A percentile compares a stretch with the other conserved stretches of the same genome.
phyloP scores from a whole-genome alignment of 208 protist genomes.

The Phytomonas sp. region DNA sequence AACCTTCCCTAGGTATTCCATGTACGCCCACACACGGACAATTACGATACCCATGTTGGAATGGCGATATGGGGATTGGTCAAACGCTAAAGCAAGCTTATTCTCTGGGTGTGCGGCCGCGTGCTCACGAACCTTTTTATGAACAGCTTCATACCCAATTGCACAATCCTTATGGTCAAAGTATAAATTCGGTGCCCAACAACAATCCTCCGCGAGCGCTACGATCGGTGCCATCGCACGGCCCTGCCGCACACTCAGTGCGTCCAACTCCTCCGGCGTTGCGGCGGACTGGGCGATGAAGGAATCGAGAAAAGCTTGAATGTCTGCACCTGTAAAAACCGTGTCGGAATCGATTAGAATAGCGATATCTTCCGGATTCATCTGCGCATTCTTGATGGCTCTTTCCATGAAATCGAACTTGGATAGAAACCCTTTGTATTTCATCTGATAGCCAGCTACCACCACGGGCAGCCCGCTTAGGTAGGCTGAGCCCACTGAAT shows the following conservation, averaged over 20 bases:
- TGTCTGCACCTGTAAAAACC: neutral
- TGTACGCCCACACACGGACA: constrained; percentile 1
- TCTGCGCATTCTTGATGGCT: neutral
- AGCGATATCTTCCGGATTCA: neutral
- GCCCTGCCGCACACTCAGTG: neutral
- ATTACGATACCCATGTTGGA: neutral
- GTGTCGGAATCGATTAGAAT: constrained; percentile 1
- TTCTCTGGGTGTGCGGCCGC: neutral
- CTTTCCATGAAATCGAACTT: neutral
- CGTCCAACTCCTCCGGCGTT: neutral
- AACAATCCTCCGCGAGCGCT: neutral
- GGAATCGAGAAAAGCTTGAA: neutral
- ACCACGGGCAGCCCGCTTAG: neutral
- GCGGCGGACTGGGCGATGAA: neutral
- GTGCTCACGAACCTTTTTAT: neutral
- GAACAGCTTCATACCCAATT: neutral
- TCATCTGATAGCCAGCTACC: constrained; percentile 4
- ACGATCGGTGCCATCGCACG: neutral
- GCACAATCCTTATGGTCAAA: neutral
- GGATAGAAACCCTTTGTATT: neutral
- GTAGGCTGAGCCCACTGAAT: constrained; percentile 1
- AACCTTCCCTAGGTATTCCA: neutral
- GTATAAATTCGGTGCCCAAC: neutral
- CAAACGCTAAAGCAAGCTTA: neutral
- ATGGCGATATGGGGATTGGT: neutral